Evolutionary conservation across 768 basidiomycete species (phyloP).

Genomic region (Kwoniella botswanensis): DNA sequence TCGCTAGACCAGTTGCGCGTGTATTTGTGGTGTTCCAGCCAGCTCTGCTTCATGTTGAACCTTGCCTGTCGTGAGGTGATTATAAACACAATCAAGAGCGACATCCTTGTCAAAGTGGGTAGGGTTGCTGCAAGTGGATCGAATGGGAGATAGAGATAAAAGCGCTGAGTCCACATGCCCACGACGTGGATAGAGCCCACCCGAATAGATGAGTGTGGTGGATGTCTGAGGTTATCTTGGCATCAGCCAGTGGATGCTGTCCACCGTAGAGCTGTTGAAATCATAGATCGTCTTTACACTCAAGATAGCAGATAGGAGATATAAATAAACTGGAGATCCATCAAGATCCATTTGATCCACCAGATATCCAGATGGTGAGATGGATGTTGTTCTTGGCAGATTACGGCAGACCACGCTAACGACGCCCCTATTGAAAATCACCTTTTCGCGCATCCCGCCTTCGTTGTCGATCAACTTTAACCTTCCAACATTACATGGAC

Average conservation of each 20-base stretch:
- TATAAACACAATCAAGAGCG: not conserved
- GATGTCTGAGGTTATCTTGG: not conserved
- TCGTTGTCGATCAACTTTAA: too few relatives aligned
- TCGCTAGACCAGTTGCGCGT: not conserved
- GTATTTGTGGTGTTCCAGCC: not conserved
- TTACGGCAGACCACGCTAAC: not conserved
- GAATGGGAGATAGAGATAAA: not conserved
- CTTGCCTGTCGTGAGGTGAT: too few relatives aligned
- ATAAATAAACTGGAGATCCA: not conserved
- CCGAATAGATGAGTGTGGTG: not conserved
- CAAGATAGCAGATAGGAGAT: not conserved
- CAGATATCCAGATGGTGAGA: not conserved
- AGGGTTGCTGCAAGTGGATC: too few relatives aligned
- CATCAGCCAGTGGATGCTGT: not conserved
- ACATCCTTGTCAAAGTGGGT: not conserved
- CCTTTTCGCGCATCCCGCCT: not conserved
- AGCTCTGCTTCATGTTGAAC: too few relatives aligned
- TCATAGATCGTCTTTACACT: not conserved
- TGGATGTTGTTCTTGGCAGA: conserved; percentile 3
- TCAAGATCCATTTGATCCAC: not conserved
- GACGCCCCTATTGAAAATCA: not conserved
- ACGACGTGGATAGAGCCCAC: not conserved
- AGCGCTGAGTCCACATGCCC: not conserved
- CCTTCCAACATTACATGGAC: not conserved
- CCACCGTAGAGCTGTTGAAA: not conserved